phyloP scores from a whole-genome alignment of 1,284 basidiomycete species.

The Microbotryum violaceum region DNA sequence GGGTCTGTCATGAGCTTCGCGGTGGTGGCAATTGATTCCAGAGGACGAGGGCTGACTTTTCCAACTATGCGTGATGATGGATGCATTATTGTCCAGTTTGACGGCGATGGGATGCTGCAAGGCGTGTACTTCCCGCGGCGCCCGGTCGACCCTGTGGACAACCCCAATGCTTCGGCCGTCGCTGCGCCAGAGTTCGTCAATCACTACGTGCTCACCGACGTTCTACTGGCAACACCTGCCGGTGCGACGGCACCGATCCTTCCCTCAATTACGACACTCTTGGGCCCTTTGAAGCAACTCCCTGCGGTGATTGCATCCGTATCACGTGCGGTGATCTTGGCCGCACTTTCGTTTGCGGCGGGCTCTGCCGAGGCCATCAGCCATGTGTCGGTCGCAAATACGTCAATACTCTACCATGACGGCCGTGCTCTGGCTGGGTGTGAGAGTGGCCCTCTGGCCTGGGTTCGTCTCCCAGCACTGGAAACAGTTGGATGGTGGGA shows the following conservation, averaged over 20 bases:
- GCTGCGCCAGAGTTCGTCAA: slow-evolving; percentile 40
- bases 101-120: slow-evolving; percentile 48
- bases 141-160: slow-evolving; percentile 7
- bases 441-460: slow-evolving; percentile 46
- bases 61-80: background rate
- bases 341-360: slow-evolving; percentile 40
- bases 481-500: slow-evolving; percentile 46
- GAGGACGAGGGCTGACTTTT: background rate
- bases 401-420: slow-evolving; percentile 44
- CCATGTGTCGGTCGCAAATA: slow-evolving; percentile 47
- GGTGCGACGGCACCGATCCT: slow-evolving; percentile 41
- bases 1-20: slow-evolving; percentile 29
- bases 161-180: background rate
- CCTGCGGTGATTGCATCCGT: slow-evolving; percentile 42
- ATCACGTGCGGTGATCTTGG: slow-evolving; percentile 40
- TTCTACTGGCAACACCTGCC: slow-evolving; percentile 37
- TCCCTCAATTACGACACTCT: slow-evolving; percentile 47
- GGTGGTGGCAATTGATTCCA: slow-evolving; percentile 23
- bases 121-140: slow-evolving; percentile 44
- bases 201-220: slow-evolving; percentile 42
- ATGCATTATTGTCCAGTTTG: slow-evolving; percentile 30
- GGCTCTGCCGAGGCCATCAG: slow-evolving; percentile 34
- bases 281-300: slow-evolving; percentile 44
- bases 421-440: slow-evolving; percentile 47
- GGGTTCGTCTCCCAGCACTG: slow-evolving; percentile 45